These are phyloP conservation scores for Ambrosia artemisiifolia DNA, from an alignment of 129 eudicot genomes.

Conservation along the genomic window DNA sequence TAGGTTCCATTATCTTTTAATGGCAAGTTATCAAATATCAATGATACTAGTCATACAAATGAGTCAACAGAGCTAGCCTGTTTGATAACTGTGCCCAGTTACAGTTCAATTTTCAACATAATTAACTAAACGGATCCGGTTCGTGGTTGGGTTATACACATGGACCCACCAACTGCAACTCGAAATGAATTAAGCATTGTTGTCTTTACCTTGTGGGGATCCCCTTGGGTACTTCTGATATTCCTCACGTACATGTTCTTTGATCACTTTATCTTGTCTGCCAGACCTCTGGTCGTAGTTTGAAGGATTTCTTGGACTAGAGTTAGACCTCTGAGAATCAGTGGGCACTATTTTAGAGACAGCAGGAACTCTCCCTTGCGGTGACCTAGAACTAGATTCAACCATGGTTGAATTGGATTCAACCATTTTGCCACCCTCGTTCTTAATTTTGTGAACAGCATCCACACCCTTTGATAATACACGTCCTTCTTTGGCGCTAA, in stretches of 20 bases:
- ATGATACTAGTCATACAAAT: neutral
- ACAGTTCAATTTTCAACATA: neutral
- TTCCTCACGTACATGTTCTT: constrained; percentile 74
- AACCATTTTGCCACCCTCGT: constrained; percentile 57
- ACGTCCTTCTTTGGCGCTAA: constrained; percentile 86
- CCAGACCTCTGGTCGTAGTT: constrained; percentile 50
- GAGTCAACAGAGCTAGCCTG: neutral
- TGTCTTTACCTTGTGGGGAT: constrained; percentile 59
- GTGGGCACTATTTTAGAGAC: constrained; percentile 48
- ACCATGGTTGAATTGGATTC: constrained; percentile 38
- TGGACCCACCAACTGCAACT: neutral
- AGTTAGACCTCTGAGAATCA: constrained; percentile 66
- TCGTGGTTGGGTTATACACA: neutral
- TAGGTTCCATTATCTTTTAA: neutral
- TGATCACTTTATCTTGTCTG: constrained; percentile 67
- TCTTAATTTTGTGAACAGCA: constrained; percentile 78
- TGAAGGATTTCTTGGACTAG: constrained; percentile 38
- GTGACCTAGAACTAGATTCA: constrained; percentile 51
- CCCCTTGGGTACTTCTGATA: constrained; percentile 57
- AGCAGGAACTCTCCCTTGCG: constrained; percentile 60
- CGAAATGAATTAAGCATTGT: constrained; percentile 7
- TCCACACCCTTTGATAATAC: constrained; percentile 85
- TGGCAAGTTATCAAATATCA: neutral
- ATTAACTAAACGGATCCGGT: neutral
- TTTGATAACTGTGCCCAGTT: neutral